Evolutionary conservation across 2,329 filamentous ascomycete genomes (phyloP), one percentile per base, ranked within the genome.

Genomic region (Colletotrichum coccodes): DNA sequence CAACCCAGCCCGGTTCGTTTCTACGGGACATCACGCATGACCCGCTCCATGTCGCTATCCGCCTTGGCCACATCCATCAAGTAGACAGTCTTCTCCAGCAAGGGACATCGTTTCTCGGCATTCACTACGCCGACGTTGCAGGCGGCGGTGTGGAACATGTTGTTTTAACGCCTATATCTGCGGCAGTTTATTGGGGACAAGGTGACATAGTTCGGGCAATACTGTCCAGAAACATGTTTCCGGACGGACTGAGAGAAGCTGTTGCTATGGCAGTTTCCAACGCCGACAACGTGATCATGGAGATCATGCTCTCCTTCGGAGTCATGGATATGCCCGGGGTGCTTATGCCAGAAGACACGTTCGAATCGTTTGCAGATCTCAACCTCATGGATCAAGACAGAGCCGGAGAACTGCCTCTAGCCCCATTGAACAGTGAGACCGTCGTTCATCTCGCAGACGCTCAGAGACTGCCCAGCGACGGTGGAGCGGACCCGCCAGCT

Each of bases 21-120:
- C 68, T 72, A 14, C 34, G 71, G 9, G 75, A 78, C 36, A 68
- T 78, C 6, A 77, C 76, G 3, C 72, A 72, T n/a, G 69, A 78
- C 28, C 75, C 75, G 1, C 65, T 78, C 9, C 75, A 73, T 23
- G 71, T 76, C 8, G 75, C 76, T 34, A 78, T 78, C 52, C 71
- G 72, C 2, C 71, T 76, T 1, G 76, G 75, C 1, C 75, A 75
- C 28, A 42, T 66, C 8, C 62, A 69, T 38, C 54, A 60, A 16
- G 69, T 44, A 52, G 67, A 23, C 70, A 73, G 14, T 1, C 64
- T 78, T 1, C 47, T 77, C 12, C 49, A 44, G 1, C 57, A 73
- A 3, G 61, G 73, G 11, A 57, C 61, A 9, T 73, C 64, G 1
- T 78, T 78, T 60, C 57, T 72, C 34, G 76, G 71, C 4, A 30